Evolutionary conservation across 1,284 basidiomycete species (phyloP), one percentile per base, ranked within the genome.

Genomic region (Ganoderma meredithae): DNA sequence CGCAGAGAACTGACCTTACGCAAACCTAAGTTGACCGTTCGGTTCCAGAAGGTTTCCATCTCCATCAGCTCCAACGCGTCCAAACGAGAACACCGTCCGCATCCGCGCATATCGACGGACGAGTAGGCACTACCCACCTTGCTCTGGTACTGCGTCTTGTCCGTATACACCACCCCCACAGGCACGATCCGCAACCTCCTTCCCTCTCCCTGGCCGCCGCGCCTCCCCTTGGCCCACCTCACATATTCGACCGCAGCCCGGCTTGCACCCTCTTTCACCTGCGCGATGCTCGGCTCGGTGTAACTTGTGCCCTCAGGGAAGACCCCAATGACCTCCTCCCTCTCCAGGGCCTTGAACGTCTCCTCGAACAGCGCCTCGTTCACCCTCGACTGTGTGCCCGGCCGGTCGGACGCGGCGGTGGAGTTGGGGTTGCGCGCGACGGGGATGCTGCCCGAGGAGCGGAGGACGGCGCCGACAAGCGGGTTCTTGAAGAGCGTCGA

Each of bases 261-360:
- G 6, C 95, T 90, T 31, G 94, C 93, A n/a, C 97, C 97, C 73
- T 98, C 95, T 80, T 98, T 99, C 73, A 99, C 87, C 69, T 95
- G 92, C 84, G 95, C 92, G 74, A 98, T 92, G 66, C 89, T 87
- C 2, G 96, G 95, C 77, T 96, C 94, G 0, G 96, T 97, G 77
- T 94, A 93, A 76, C 91, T 92, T 44, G 91, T 92, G 44, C 96
- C 97, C 79, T 99, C 97, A 0, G 97, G 97, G 77, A 99, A 99
- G 44, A 99, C 85, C 3, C 95, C 97, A 63, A 99, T 93, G 27
- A 89, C 92, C 70, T 93, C 89, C n/a, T 91, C 93, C n/a, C 83
- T 83, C 17, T 90, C 87, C 53, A 99, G 86, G 0, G 93, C 93
- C 75, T 95, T 91, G 75, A 98, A 94, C 0, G 96, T 97, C 53